Evolutionary conservation across 2,329 filamentous ascomycete genomes (phyloP).

Genomic region (Aspergillus sp.): DNA sequence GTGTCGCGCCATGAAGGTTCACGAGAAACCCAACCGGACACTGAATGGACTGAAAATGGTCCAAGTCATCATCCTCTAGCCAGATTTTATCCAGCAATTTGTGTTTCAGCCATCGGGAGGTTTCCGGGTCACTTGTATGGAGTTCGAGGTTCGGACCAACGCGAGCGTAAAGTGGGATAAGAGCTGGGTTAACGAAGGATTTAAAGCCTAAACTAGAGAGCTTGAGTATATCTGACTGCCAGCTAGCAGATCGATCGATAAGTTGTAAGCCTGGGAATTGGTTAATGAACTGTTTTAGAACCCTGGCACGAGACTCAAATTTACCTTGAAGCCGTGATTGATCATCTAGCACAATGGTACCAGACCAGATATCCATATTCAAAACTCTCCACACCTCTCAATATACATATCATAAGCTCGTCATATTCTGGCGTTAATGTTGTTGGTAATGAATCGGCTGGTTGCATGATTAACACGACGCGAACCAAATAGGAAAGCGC

Average conservation of each 20-base stretch:
- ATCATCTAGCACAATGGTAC: conserved; percentile 29
- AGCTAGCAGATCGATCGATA: conserved; percentile 32
- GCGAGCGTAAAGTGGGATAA: conserved; percentile 42
- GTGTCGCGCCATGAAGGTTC: conserved; percentile 24
- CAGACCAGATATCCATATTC: conserved; percentile 41
- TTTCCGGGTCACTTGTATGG: conserved; percentile 31
- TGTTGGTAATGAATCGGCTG: not conserved
- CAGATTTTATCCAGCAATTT: conserved; percentile 37
- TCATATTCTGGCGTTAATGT: not conserved
- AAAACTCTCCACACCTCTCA: not conserved
- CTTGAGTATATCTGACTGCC: conserved; percentile 35
- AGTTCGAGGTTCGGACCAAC: conserved; percentile 41
- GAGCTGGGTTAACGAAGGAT: conserved; percentile 40
- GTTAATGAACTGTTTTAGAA: conserved; percentile 12
- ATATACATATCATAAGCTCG: conserved; percentile 14
- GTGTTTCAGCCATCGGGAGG: conserved; percentile 39
- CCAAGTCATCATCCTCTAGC: conserved; percentile 34
- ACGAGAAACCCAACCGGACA: conserved; percentile 42
- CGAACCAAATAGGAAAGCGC: conserved; percentile 5
- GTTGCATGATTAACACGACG: conserved; percentile 1
- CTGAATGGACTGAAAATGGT: conserved; percentile 30
- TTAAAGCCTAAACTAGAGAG: conserved; percentile 32
- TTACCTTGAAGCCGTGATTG: conserved; percentile 33
- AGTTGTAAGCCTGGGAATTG: conserved; percentile 32
- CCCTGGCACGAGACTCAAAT: not conserved